Percentiles rank a stretch among this genome's conserved stretches.
Evolutionary conservation across 768 basidiomycete genomes (phyloP).

Genomic region (Zangia roseola): DNA sequence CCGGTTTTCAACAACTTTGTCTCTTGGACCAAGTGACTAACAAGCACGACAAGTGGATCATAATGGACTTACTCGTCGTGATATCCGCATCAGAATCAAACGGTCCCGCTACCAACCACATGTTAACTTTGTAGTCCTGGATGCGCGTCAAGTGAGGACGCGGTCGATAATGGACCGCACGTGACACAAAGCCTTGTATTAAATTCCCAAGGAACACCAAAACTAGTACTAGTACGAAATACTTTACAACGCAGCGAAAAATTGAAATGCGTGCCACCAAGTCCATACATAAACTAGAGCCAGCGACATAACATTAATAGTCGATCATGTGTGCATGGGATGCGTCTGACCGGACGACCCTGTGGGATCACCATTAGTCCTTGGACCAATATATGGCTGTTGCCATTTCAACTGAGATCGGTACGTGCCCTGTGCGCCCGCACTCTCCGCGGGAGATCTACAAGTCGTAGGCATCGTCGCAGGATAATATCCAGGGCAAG

Average conservation of each 20-base stretch:
- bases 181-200: background rate
- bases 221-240: conserved; percentile 15
- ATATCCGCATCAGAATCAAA: conserved; percentile 47
- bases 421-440: conserved; percentile 24
- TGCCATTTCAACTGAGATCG: conserved; percentile 35
- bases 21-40: conserved; percentile 28
- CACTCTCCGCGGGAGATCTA: conserved; percentile 13
- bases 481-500: conserved; percentile 26
- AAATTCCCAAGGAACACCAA: background rate
- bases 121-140: conserved; percentile 14
- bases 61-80: conserved; percentile 39
- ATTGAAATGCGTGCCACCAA: conserved; percentile 4
- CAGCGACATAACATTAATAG: background rate
- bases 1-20: conserved; percentile 64
- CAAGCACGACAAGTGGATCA: conserved; percentile 24
- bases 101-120: conserved; percentile 58
- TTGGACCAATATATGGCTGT: conserved; percentile 35
- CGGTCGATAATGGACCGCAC: conserved; percentile 4
- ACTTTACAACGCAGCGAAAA: conserved; percentile 19
- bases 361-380: conserved; percentile 36
- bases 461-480: conserved; percentile 8
- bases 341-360: conserved; percentile 20
- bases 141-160: background rate
- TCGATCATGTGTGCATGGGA: conserved; percentile 12
- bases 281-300: conserved; percentile 3